Conservation (phyloP, 495 filamentous ascomycete species). For the Lentithecium fluviatile region DNA sequence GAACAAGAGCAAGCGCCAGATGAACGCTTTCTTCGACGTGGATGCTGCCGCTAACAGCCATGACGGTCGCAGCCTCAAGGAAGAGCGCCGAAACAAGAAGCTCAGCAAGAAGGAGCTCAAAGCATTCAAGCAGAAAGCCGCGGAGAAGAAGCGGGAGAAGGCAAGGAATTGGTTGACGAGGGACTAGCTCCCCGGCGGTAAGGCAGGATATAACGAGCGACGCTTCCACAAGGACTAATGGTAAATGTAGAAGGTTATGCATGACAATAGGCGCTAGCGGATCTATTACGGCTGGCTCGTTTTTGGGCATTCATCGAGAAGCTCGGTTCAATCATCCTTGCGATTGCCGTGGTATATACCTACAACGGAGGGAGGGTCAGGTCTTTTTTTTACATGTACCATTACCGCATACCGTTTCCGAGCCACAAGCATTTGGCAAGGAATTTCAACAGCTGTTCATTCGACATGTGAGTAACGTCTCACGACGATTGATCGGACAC, state of each 20-base stretch:
- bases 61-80: constrained; percentile 86
- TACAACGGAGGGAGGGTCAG: no score
- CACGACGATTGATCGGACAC: no score
- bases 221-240: constrained; percentile 12
- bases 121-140: constrained; percentile 68
- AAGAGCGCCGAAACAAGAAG: constrained; percentile 86
- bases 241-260: constrained; percentile 1
- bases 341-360: no score
- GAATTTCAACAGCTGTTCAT: no score
- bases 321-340: no score
- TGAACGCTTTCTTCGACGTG: constrained; percentile 97
- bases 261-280: no score
- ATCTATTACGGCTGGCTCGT: no score
- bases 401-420: no score
- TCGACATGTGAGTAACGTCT: no score
- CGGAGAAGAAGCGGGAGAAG: constrained; percentile 88
- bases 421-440: no score
- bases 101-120: constrained; percentile 78
- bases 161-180: constrained; percentile 77
- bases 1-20: constrained; percentile 81
- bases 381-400: no score
- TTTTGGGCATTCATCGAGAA: no score
- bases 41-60: constrained; percentile 93
- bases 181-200: constrained; percentile 55
- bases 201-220: constrained; percentile 2